Evolutionary conservation across 2,329 filamentous ascomycete species (phyloP), one percentile per base, ranked within the genome.

Genomic region (Fusarium bulbicola): DNA sequence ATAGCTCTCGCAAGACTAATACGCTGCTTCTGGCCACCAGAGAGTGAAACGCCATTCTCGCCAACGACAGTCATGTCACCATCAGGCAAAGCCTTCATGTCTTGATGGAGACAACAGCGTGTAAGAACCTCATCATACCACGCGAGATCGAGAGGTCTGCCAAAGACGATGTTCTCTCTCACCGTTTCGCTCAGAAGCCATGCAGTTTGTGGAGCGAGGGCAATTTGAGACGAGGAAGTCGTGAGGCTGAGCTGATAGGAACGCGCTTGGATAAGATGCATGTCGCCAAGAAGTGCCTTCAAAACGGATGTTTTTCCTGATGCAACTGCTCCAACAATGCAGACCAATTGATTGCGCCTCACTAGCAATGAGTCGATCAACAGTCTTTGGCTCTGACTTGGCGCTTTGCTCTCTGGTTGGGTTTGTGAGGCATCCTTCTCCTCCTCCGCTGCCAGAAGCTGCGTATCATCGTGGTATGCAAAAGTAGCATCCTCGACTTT

Each of bases 41-140:
- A 72, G 0, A 72, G n/a, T 1, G 68, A 72, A 21, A 72, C 68
- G 0, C 68, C 68, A 18, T 68, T 72, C n/a, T 72, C 68, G 1
- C 68, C 68, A 2, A 72, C 68, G 3, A 72, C 68, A 1, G 68
- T 72, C 68, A 72, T 72, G 3, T 72, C 68, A 1, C 68, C 63
- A 3, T 72, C 68, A 2, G 68, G 53, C 0, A 72, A 28, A 5
- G 32, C 56, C 3, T 72, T 61, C 36, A 72, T 40, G 10, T 72
- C 68, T 5, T 47, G 68, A 1, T 72, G 68, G 1, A 72, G 30
- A 18, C 68, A 72, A 15, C 68, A 72, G 1, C 68, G 46, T 1
- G 26, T 56, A 4, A 72, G 68, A 4, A 72, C 68, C 20, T 72
- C 68, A 1, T 72, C 21, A 4, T 72, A 72, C 68, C 68, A 72